phyloP scores from a whole-genome alignment of 345 rosid genomes.

The Eucalyptus grandis region DNA sequence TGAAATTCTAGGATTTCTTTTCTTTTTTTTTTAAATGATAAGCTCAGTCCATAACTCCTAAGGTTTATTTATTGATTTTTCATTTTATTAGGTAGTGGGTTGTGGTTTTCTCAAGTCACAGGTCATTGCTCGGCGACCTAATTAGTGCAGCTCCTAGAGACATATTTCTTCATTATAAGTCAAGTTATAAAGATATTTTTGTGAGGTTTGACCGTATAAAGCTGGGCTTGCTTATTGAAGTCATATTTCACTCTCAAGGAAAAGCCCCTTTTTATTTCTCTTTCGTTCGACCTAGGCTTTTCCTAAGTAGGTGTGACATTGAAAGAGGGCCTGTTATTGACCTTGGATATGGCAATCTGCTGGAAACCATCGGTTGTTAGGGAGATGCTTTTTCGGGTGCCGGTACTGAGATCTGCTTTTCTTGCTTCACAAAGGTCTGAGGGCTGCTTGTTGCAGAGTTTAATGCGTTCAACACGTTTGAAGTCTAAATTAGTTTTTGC shows the following conservation, averaged over 20 bases:
- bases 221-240: background rate
- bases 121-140: background rate
- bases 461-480: background rate
- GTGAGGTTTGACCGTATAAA: background rate
- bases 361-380: background rate
- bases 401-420: background rate
- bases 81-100: too few relatives aligned
- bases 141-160: background rate
- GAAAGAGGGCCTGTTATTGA: background rate
- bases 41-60: background rate
- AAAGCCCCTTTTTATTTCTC: background rate
- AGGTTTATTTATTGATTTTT: background rate
- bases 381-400: background rate
- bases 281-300: background rate
- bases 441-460: background rate
- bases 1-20: background rate
- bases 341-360: background rate
- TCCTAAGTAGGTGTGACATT: background rate
- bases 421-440: background rate
- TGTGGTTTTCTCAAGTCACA: background rate
- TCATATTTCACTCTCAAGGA: background rate
- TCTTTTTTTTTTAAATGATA: background rate
- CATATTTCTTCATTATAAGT: too few relatives aligned
- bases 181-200: background rate
- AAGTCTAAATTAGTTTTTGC: background rate